Base-by-base conservation (phyloP, 1,284 basidiomycete genomes). In the Sparassis latifolia region DNA sequence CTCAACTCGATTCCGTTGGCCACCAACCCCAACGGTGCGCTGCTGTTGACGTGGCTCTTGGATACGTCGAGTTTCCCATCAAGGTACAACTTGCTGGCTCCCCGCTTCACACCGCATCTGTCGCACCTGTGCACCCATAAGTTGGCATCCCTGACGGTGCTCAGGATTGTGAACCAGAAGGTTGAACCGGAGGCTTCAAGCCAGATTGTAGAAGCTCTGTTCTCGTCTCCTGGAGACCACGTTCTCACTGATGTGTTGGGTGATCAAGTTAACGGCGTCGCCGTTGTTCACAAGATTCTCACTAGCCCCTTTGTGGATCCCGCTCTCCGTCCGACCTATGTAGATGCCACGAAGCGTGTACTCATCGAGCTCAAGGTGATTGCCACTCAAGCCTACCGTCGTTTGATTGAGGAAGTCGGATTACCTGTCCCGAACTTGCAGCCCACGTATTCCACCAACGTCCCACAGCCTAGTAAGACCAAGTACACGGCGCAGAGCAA, bases 81-180 rank as follows among this genome's bases (percentile, higher is more conserved):
- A 3, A 81, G 97, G 41, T 98, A 96, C 72, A 84, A 88, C 48
- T 75, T 99, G 45, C 77, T 99, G 41, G 93, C 96, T 1, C 93
- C 93, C 45, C 89, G 96, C 41, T 96, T 99, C 66, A 92, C 92
- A 0, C 93, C 97, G 39, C 95, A 99, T 66, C 78, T 99, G 37
- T 92, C 92, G 2, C 94, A 97, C 66, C 77, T 99, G 51, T 97
- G 95, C 73, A 97, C 95, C 1, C 97, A 99, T 76, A 99, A 99
- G 73, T 72, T 99, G 54, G 96, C 97, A 0, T 96, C 92, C 1
- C 77, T 94, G 57, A 97, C 95, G 0, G 92, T 99, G 37, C 76
- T 98, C 56, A 80, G 95, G 59, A 89, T 95, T 59, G 86, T 95
- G 63, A 94, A 95, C 62, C 92, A 96, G 68, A 93, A 92, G 69